Percentiles rank a stretch among this genome's conserved stretches.
phyloP scores from a whole-genome alignment of 2,329 filamentous ascomycete species.

The Thielaviopsis ethacetica region DNA sequence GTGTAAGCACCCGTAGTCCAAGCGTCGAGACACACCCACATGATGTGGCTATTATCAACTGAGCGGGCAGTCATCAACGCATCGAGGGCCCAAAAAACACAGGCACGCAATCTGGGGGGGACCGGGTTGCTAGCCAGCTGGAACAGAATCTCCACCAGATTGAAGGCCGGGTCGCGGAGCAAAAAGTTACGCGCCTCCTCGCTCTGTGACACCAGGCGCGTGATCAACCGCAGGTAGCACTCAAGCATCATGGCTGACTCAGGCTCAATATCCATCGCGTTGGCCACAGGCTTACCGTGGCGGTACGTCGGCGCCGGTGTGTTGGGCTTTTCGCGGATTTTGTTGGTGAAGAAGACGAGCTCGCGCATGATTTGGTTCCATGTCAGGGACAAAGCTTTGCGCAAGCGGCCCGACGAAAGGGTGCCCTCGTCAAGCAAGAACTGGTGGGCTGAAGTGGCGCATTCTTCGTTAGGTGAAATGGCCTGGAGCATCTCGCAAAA shows the following conservation, averaged over 20 bases:
- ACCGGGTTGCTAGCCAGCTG: conserved; percentile 64
- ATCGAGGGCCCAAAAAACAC: conserved; percentile 63
- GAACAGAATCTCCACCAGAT: conserved; percentile 58
- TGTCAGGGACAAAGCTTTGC: conserved; percentile 69
- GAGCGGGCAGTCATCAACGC: conserved; percentile 63
- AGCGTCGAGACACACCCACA: conserved; percentile 69
- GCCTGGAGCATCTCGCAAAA: conserved; percentile 94
- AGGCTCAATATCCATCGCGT: conserved; percentile 64
- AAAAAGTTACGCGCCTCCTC: conserved; percentile 57
- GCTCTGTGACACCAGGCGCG: conserved; percentile 65
- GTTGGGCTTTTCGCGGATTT: conserved; percentile 56
- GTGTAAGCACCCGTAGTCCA: conserved; percentile 54
- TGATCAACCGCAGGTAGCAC: conserved; percentile 76
- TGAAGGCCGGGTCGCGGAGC: conserved; percentile 46
- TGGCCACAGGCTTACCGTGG: conserved; percentile 41
- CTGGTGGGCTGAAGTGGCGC: conserved; percentile 69
- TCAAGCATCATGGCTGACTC: conserved; percentile 96
- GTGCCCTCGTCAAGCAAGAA: conserved; percentile 74
- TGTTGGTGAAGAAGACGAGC: conserved; percentile 65
- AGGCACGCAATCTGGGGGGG: conserved; percentile 61
- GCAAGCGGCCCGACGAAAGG: conserved; percentile 57
- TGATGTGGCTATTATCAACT: conserved; percentile 45
- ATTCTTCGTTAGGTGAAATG: conserved; percentile 66
- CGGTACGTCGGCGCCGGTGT: conserved; percentile 28
- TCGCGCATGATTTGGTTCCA: conserved; percentile 91